Evolutionary conservation across 805 yeast species (phyloP).

Genomic region (Yarrowia sp.): DNA sequence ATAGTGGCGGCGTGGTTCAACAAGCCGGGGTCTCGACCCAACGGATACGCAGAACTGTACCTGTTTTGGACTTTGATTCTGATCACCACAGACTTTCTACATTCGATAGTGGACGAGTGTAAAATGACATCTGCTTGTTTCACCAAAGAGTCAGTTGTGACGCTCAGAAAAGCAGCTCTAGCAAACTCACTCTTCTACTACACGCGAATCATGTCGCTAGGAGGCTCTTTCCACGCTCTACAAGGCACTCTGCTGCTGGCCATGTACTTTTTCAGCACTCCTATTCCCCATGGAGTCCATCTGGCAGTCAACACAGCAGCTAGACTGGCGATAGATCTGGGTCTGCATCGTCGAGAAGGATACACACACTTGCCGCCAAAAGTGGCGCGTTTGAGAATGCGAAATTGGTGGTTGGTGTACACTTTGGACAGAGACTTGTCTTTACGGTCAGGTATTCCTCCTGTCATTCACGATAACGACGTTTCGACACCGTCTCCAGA

Average conservation of each 20-base stretch:
- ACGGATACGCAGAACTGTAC: slow-evolving; percentile 13
- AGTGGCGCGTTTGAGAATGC: slow-evolving; percentile 42
- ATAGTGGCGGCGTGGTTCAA: background rate
- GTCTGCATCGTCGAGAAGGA: slow-evolving; percentile 50
- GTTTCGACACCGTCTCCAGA: slow-evolving; percentile 26
- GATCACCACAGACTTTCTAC: background rate
- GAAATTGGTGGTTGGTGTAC: slow-evolving; percentile 51
- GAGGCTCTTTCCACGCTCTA: slow-evolving; percentile 51
- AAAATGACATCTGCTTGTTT: background rate
- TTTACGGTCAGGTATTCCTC: slow-evolving; percentile 49
- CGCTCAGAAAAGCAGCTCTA: slow-evolving; percentile 26
- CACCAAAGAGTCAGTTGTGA: background rate
- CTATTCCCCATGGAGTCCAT: slow-evolving; percentile 38
- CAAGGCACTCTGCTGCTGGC: slow-evolving; percentile 50
- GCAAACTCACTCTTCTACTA: slow-evolving; percentile 50
- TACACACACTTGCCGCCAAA: slow-evolving; percentile 39
- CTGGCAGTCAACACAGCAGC: slow-evolving; percentile 44
- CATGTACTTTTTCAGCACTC: slow-evolving; percentile 34
- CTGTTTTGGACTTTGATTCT: slow-evolving; percentile 15
- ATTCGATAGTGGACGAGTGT: background rate
- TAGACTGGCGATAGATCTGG: slow-evolving; percentile 54
- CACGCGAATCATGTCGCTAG: slow-evolving; percentile 47
- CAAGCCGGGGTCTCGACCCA: background rate
- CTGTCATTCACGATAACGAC: slow-evolving; percentile 38
- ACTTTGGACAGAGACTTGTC: slow-evolving; percentile 46